Evolutionary conservation across 2,329 filamentous ascomycete genomes (phyloP).

Genomic region (Cytospora mali): DNA sequence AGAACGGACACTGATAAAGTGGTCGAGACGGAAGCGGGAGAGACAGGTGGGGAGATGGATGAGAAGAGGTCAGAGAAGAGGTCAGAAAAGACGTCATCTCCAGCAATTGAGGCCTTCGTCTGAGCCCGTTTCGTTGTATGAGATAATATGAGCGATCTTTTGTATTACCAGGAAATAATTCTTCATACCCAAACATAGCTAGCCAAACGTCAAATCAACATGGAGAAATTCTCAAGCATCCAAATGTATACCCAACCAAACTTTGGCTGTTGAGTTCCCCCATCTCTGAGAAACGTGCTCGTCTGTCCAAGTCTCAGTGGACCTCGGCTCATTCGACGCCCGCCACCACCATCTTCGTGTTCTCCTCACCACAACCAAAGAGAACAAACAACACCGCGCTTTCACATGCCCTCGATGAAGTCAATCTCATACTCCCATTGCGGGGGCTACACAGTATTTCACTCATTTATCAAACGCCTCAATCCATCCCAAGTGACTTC

Average conservation of each 20-base stretch:
- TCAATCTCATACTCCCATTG: background rate
- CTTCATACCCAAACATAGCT: too few species aligned
- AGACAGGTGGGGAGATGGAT: background rate
- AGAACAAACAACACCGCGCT: background rate
- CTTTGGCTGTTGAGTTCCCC: too few species aligned
- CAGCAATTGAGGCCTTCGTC: background rate
- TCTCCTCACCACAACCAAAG: background rate
- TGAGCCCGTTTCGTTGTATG: background rate
- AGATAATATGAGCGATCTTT: background rate
- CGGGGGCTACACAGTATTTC: background rate
- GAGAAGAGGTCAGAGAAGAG: conserved; percentile 3
- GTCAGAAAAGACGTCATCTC: conserved; percentile 3
- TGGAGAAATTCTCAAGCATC: background rate
- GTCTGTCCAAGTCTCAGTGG: background rate
- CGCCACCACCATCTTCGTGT: background rate
- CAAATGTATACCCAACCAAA: background rate
- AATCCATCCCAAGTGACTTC: background rate
- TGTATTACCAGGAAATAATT: too few species aligned
- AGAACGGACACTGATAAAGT: background rate
- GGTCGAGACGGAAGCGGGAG: background rate
- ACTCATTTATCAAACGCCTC: background rate
- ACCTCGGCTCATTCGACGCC: conserved; percentile 23
- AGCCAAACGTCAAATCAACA: too few species aligned
- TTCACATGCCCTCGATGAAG: background rate
- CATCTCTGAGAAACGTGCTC: background rate